Evolutionary conservation across 345 rosid genomes (phyloP).

Genomic region (Hevea brasiliensis): DNA sequence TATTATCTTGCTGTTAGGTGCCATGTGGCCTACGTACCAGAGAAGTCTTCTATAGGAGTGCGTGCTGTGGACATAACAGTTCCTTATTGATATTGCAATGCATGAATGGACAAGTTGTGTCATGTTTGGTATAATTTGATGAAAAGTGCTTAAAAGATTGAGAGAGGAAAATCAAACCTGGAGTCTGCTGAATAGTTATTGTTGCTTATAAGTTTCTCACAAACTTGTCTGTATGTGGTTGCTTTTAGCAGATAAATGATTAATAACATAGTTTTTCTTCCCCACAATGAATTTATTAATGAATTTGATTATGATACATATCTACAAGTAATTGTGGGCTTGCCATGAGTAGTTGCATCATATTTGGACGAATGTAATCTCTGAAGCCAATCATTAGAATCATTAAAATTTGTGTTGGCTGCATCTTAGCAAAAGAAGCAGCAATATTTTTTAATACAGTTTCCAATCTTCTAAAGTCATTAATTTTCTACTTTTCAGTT

Average conservation of each 20-base stretch:
- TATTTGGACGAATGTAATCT: background rate
- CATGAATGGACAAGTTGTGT: background rate
- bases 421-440: background rate
- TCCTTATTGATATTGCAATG: background rate
- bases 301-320: background rate
- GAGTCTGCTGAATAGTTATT: background rate
- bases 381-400: background rate
- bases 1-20: background rate
- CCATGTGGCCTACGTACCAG: background rate
- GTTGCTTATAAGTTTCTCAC: background rate
- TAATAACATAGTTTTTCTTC: background rate
- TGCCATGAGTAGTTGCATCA: background rate
- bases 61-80: background rate
- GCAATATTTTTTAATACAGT: too few relatives aligned
- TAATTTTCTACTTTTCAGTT: background rate
- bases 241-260: background rate
- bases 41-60: background rate
- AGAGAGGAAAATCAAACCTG: background rate
- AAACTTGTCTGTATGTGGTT: background rate
- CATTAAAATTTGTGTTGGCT: background rate
- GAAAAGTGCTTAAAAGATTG: background rate
- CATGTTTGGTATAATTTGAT: background rate
- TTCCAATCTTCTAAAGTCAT: background rate
- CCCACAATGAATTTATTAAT: background rate
- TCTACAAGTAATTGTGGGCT: background rate